Percentiles rank a stretch among this genome's conserved stretches.
These are phyloP conservation scores for Penicillium herquei DNA, from an alignment of 495 filamentous ascomycete species.

Conservation along the genomic window DNA sequence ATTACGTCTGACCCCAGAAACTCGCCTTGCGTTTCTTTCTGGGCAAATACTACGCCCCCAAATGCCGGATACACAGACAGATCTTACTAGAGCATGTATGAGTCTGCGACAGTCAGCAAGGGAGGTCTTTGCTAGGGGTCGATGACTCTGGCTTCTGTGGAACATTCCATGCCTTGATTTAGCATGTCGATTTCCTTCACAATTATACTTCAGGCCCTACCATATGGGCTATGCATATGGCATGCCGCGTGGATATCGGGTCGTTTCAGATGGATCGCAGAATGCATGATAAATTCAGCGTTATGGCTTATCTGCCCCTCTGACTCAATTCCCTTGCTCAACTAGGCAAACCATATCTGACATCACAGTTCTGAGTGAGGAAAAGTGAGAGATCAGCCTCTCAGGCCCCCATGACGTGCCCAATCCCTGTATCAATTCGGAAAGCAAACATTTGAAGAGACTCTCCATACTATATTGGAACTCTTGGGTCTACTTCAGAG, in stretches of 20 bases:
- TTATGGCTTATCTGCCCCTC: slow-evolving; percentile 13
- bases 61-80: slow-evolving; percentile 44
- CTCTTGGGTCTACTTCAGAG: too few relatives aligned
- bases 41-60: slow-evolving; percentile 49
- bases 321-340: slow-evolving; percentile 34
- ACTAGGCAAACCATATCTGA: slow-evolving; percentile 41
- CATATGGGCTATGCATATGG: slow-evolving; percentile 35
- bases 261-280: neutral
- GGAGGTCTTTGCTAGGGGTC: neutral
- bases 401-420: neutral
- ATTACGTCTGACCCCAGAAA: slow-evolving; percentile 10
- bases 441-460: neutral
- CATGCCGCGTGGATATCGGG: slow-evolving; percentile 22
- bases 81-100: slow-evolving; percentile 51
- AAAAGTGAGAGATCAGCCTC: slow-evolving; percentile 1
- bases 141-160: neutral
- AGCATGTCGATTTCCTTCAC: slow-evolving; percentile 38
- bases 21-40: slow-evolving; percentile 15
- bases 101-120: slow-evolving; percentile 10
- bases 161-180: slow-evolving; percentile 32
- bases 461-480: too few relatives aligned
- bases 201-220: slow-evolving; percentile 29
- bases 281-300: neutral
- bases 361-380: slow-evolving; percentile 5
- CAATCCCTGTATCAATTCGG: neutral